phyloP scores from a whole-genome alignment of 768 basidiomycete species.

The Galerina marginata region DNA sequence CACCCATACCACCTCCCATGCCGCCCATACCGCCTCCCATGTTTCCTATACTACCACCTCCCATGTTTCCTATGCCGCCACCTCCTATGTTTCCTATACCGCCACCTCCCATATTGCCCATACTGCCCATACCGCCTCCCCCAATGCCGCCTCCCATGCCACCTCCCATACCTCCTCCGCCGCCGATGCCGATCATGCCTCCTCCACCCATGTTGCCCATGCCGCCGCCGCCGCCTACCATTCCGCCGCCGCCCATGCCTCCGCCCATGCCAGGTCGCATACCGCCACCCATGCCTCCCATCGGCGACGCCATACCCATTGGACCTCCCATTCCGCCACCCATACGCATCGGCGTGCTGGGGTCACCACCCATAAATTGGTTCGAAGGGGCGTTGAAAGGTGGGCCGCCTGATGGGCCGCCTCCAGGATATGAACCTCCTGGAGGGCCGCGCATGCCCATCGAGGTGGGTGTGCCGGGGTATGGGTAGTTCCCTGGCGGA shows the following conservation, averaged over 20 bases:
- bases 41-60: constrained; percentile 16
- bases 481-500: constrained; percentile 34
- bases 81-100: constrained; percentile 13
- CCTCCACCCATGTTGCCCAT: constrained; percentile 18
- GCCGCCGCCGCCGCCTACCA: constrained; percentile 8
- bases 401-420: constrained; percentile 26
- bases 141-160: constrained; percentile 10
- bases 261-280: constrained; percentile 22
- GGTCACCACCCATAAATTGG: constrained; percentile 31
- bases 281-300: constrained; percentile 22
- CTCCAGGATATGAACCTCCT: constrained; percentile 32
- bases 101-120: constrained; percentile 13
- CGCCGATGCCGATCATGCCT: constrained; percentile 17
- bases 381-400: constrained; percentile 30
- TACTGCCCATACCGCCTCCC: constrained; percentile 10
- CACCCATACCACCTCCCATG: constrained; percentile 7
- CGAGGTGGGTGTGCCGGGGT: constrained; percentile 36
- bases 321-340: constrained; percentile 34
- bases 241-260: constrained; percentile 17
- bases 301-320: constrained; percentile 25
- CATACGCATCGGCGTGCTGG: constrained; percentile 36
- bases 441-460: constrained; percentile 33
- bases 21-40: constrained; percentile 21
- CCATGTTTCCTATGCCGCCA: constrained; percentile 16
- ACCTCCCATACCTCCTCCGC: constrained; percentile 14